Evolutionary conservation across 2,329 filamentous ascomycete genomes (phyloP).

Genomic region (Botrytis byssoidea): DNA sequence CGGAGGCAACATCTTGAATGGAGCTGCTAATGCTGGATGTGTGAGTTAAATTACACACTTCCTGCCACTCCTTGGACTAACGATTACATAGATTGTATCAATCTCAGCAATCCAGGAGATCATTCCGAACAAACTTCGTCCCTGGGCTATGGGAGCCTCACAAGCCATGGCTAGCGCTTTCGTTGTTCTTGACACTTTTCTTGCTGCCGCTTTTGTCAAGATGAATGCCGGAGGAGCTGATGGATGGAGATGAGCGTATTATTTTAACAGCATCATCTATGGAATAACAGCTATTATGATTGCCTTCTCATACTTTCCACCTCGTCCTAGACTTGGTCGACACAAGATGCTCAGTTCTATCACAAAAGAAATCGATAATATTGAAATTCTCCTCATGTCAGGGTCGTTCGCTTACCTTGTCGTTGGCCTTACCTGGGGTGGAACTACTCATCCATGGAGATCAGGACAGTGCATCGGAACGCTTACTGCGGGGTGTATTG

Average conservation of each 20-base stretch:
- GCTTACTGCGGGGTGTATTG: conserved; percentile 47
- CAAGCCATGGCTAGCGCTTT: conserved; percentile 26
- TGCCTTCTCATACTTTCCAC: conserved; percentile 26
- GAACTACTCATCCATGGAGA: conserved; percentile 54
- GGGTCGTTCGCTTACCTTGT: conserved; percentile 24
- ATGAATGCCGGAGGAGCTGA: conserved; percentile 24
- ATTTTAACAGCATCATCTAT: conserved; percentile 28
- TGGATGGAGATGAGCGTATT: conserved; percentile 29
- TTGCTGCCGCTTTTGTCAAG: conserved; percentile 26
- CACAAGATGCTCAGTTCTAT: conserved; percentile 24
- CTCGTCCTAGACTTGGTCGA: conserved; percentile 23
- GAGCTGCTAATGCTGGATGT: conserved; percentile 27
- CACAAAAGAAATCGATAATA: conserved; percentile 24
- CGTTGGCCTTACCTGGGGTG: conserved; percentile 54
- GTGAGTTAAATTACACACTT: conserved; percentile 16
- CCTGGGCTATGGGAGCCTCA: conserved; percentile 27
- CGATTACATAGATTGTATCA: conserved; percentile 21
- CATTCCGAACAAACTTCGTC: conserved; percentile 27
- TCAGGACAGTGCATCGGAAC: conserved; percentile 53
- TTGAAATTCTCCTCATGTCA: conserved; percentile 26
- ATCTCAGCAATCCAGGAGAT: conserved; percentile 30
- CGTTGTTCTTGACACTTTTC: conserved; percentile 27
- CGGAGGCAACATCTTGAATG: conserved; percentile 25
- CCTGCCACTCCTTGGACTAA: neutral
- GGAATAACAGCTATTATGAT: conserved; percentile 23